Percentiles rank a stretch among this genome's conserved stretches.
These are phyloP conservation scores for Candida taoyuanica DNA, from an alignment of 805 yeast genomes.

Conservation along the genomic window DNA sequence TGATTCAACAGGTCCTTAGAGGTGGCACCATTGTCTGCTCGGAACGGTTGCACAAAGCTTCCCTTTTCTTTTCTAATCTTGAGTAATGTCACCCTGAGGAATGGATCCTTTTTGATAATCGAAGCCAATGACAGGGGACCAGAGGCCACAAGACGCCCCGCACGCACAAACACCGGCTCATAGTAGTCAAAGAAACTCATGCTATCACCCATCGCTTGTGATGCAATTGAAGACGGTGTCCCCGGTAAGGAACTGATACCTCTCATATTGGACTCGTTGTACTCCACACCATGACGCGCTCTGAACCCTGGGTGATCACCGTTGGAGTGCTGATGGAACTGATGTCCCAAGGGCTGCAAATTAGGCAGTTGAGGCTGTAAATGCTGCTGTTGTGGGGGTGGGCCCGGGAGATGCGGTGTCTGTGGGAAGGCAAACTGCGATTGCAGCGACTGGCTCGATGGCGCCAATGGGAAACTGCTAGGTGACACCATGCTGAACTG, in stretches of 20 bases:
- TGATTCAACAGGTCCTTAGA: conserved; percentile 19
- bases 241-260: neutral
- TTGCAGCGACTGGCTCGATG: neutral
- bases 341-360: neutral
- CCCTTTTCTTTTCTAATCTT: conserved; percentile 28
- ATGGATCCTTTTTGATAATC: conserved; percentile 29
- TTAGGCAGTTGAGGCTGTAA: neutral
- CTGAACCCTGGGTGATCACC: neutral
- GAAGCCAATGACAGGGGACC: conserved; percentile 31
- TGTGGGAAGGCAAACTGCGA: neutral
- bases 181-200: conserved; percentile 30
- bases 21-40: conserved; percentile 1
- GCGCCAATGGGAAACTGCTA: neutral
- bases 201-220: conserved; percentile 3
- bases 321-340: neutral
- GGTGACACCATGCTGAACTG: no score
- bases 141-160: conserved; percentile 29
- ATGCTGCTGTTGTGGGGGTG: neutral
- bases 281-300: conserved; percentile 5
- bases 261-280: conserved; percentile 9
- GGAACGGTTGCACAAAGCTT: conserved; percentile 6
- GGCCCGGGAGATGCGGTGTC: no score
- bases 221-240: conserved; percentile 4
- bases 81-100: conserved; percentile 23
- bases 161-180: conserved; percentile 28